Evolutionary conservation across 75 land plant species (phyloP), one percentile per base, ranked within the genome.

Genomic region (Adiantum capillusveneris): DNA sequence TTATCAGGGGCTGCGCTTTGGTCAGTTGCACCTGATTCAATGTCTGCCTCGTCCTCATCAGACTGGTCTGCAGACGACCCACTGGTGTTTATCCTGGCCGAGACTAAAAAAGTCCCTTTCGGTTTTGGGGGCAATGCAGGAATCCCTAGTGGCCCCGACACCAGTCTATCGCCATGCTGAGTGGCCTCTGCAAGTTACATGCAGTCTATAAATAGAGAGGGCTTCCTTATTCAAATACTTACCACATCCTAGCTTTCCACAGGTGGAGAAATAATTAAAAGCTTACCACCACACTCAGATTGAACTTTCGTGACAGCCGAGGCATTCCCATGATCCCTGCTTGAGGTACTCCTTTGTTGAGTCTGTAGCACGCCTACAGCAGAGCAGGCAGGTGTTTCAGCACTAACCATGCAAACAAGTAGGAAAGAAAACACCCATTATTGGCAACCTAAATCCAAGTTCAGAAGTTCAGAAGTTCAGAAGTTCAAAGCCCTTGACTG

Each of bases 41-140:
- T 72, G 20, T 85, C 89, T 29, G 64, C 69, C 2, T 85, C 94
- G 54, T 88, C 90, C 66, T 86, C 90, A 66, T 87, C 89, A 27
- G 84, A 80, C 18, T 63, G 72, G 44, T 80, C 84, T 5, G 18
- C 22, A 0, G 83, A 80, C 2, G 85, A 82, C 9, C 78, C 83
- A 59, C 85, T 82, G 2, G 79, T 81, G 49, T 66, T 63, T 43
- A 75, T 44, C 29, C 37, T 75, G 19, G 31, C 43, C 41, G 58
- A 44, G 19, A 27, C 60, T n/a, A 51, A 14, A 30, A 20, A 41
- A 28, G 44, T 28, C 36, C 25, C 22, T 27, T 44, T 65, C 22
- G 57, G 56, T 41, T 77, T 67, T 16, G 70, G 68, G 62, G 76
- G 70, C 53, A 71, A 44, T 31, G 80, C 71, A 19, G 80, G 80